Evolutionary conservation across 768 basidiomycete genomes (phyloP).

Genomic region (Amanita polypyramis): DNA sequence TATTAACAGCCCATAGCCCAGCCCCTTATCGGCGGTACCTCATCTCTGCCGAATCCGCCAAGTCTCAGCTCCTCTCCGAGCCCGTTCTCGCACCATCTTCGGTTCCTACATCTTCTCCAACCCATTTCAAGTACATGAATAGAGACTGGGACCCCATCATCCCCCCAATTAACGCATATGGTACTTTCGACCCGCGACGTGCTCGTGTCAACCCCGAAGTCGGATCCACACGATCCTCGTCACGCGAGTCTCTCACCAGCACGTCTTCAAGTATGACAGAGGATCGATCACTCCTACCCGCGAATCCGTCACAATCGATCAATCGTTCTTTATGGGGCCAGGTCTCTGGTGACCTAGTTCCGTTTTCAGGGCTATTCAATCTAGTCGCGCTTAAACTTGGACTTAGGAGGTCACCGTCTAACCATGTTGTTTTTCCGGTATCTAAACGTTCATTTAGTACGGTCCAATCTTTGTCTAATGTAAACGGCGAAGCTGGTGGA

Average conservation of each 20-base stretch:
- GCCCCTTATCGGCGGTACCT: conserved; percentile 9
- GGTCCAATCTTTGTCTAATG: background rate
- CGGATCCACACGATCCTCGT: conserved; percentile 12
- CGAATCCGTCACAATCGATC: conserved; percentile 16
- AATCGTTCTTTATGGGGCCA: conserved; percentile 17
- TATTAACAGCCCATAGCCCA: conserved; percentile 11
- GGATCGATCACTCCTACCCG: conserved; percentile 29
- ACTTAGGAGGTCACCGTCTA: background rate
- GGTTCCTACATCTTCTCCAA: background rate
- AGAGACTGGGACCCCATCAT: conserved; percentile 24
- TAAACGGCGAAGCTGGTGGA: conserved; percentile 8
- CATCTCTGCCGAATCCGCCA: conserved; percentile 6
- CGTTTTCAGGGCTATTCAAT: conserved; percentile 23
- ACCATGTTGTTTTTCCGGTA: background rate
- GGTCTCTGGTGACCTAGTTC: conserved; percentile 27
- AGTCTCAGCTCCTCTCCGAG: conserved; percentile 1
- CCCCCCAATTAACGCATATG: conserved; percentile 40
- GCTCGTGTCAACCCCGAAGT: conserved; percentile 9
- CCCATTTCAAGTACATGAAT: background rate
- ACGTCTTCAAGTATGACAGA: conserved; percentile 17
- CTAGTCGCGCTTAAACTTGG: conserved; percentile 10
- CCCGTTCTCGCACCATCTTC: background rate
- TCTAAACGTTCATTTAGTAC: background rate
- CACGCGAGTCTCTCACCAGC: background rate
- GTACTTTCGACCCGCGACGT: conserved; percentile 28